Evolutionary conservation across 148 eudicot species (phyloP), one percentile per base, ranked within the genome.

Genomic region (Vaccinium corymbosum): DNA sequence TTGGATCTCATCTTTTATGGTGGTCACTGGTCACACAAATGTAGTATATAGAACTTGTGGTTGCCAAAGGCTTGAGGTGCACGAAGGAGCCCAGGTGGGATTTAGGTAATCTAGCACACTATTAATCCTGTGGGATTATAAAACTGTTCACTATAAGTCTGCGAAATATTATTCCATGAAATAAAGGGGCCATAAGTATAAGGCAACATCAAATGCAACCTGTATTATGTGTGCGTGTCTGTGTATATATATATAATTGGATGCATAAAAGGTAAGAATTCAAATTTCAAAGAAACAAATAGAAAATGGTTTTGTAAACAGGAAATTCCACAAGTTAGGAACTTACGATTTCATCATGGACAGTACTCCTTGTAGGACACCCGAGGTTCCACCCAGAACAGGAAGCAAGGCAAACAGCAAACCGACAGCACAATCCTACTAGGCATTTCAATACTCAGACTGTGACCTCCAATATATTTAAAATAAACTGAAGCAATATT

Each of bases 341-440:
- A 89, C 98, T 89, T 92, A 95, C 98, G 94, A 94, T 89, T 94
- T 95, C 27, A 92, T 84, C 97, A 95, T 94, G 79, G 98, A 95
- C 55, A 94, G 85, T 29, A 91, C 85, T 80, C 93, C 93, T 61
- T 91, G 91, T 42, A 91, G 82, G 83, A 86, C 83, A 70, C 91
- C 91, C 6, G 90, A 86, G 49, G 87, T 91, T 51, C 93, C 93
- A 83, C 93, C 93, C 62, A 91, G 88, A 64, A 91, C 86, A 51
- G 93, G 93, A 73, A 91, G 88, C 72, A 91, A 73, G 19, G 93
- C 93, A 82, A 91, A 91, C 64, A 91, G 83, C 78, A 91, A 84
- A 62, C 91, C 93, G 50, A 91, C 93, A 48, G 91, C 90, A 85
- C 93, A 91, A 73, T 91, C 93, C 91, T 91, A 80, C 76, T 42